phyloP scores from a whole-genome alignment of 495 filamentous ascomycete genomes.

The Penicillium robsamsonii region DNA sequence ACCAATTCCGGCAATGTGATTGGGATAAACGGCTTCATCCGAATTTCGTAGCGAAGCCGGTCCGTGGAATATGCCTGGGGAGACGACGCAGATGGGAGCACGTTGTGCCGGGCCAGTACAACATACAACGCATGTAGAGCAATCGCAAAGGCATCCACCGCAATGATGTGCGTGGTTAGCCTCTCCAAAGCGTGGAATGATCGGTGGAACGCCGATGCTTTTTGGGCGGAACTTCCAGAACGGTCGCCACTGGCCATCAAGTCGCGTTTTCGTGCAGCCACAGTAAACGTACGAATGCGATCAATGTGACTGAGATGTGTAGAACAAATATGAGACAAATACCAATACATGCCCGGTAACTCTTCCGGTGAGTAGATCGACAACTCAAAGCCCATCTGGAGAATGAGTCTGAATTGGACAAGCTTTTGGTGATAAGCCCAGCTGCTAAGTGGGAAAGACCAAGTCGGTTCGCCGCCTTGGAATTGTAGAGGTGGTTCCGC shows the following conservation, averaged over 20 bases:
- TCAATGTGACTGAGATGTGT: slow-evolving; percentile 58
- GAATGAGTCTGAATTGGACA: slow-evolving; percentile 77
- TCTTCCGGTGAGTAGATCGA: slow-evolving; percentile 87
- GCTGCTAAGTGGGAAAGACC: slow-evolving; percentile 71
- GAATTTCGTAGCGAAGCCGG: slow-evolving; percentile 72
- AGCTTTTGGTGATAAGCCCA: slow-evolving; percentile 92
- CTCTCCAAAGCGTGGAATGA: slow-evolving; percentile 59
- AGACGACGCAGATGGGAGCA: slow-evolving; percentile 54
- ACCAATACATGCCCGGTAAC: slow-evolving; percentile 88
- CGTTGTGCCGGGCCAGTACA: slow-evolving; percentile 56
- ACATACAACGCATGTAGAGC: slow-evolving; percentile 66
- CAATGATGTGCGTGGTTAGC: slow-evolving; percentile 63
- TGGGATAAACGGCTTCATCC: slow-evolving; percentile 82
- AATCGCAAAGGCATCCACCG: slow-evolving; percentile 68
- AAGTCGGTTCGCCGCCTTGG: slow-evolving; percentile 47
- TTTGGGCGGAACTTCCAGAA: slow-evolving; percentile 17
- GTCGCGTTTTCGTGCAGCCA: slow-evolving; percentile 36
- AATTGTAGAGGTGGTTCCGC: slow-evolving; percentile 57
- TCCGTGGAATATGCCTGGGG: slow-evolving; percentile 68
- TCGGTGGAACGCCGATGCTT: slow-evolving; percentile 43
- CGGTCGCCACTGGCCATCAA: slow-evolving; percentile 12
- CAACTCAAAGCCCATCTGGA: slow-evolving; percentile 95
- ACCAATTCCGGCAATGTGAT: slow-evolving; percentile 72
- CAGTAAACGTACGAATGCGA: slow-evolving; percentile 63
- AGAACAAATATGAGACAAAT: slow-evolving; percentile 50